These are phyloP conservation scores for Mycena crocata DNA, from an alignment of 768 basidiomycete genomes.

Conservation along the genomic window DNA sequence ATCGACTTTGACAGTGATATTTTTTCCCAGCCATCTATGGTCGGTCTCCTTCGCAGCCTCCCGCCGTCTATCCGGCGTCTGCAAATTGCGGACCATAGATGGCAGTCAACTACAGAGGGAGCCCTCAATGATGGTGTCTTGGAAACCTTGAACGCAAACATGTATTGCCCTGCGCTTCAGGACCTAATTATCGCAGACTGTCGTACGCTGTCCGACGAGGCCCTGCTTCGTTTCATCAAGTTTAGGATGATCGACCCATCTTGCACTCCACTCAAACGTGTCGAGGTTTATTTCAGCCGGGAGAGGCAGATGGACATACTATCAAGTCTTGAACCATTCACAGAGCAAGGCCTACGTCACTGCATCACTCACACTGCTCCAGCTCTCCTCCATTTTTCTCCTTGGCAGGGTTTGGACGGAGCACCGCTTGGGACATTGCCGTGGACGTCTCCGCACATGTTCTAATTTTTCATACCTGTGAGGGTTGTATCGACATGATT, in stretches of 20 bases:
- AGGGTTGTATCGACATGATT: too few relatives aligned
- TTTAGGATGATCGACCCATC: neutral
- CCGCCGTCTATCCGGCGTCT: slow-evolving; percentile 6
- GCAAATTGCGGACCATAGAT: neutral
- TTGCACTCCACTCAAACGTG: neutral
- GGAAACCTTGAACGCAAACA: neutral
- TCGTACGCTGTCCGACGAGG: slow-evolving; percentile 4
- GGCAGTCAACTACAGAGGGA: neutral
- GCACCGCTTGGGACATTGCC: neutral
- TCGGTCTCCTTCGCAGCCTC: slow-evolving; percentile 10
- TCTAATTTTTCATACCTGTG: neutral
- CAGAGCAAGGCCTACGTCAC: neutral
- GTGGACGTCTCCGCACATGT: neutral
- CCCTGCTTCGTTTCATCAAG: slow-evolving; percentile 1
- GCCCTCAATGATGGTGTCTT: slow-evolving; percentile 4
- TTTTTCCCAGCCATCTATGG: slow-evolving; percentile 1
- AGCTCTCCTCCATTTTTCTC: neutral
- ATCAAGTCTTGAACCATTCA: neutral
- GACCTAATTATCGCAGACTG: neutral
- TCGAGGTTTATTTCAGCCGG: slow-evolving; percentile 3
- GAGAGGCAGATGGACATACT: slow-evolving; percentile 4
- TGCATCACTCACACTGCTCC: neutral
- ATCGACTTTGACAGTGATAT: slow-evolving; percentile 3
- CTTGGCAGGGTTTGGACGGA: slow-evolving; percentile 18
- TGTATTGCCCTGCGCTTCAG: neutral